Conservation (phyloP, 495 filamentous ascomycete genomes). For the Xylaria curta region DNA sequence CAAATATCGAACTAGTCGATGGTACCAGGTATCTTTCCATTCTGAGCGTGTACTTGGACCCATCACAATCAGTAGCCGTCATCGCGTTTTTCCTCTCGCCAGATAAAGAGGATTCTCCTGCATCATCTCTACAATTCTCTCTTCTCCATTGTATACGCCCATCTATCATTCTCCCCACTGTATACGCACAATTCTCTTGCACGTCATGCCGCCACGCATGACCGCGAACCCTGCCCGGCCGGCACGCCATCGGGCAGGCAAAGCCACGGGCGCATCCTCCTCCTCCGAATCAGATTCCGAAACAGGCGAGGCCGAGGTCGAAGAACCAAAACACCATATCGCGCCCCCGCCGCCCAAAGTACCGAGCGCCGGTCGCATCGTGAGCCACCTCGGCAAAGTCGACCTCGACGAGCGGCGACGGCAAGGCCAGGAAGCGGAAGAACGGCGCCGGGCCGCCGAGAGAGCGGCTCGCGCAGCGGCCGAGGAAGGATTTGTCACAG, state of each 20-base stretch:
- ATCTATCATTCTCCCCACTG: too few relatives aligned
- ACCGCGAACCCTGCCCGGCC: conserved; percentile 88
- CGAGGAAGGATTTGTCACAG: conserved; percentile 81
- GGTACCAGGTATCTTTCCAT: too few relatives aligned
- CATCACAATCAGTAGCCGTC: too few relatives aligned
- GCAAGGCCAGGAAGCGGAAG: conserved; percentile 44
- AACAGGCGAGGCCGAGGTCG: conserved; percentile 57
- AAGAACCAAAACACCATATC: conserved; percentile 43
- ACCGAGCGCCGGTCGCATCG: conserved; percentile 62
- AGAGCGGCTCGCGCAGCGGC: conserved; percentile 56
- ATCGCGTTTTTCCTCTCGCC: too few relatives aligned
- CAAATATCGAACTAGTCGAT: too few relatives aligned
- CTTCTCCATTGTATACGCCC: too few relatives aligned
- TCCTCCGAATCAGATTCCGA: conserved; percentile 69
- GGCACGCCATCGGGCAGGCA: conserved; percentile 85
- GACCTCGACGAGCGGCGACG: conserved; percentile 63
- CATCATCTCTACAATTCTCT: too few relatives aligned
- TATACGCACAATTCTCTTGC: too few relatives aligned
- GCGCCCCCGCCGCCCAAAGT: conserved; percentile 67
- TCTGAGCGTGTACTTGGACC: too few relatives aligned
- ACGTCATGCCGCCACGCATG: conserved; percentile 85
- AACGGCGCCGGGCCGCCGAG: conserved; percentile 49
- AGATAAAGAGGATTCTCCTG: too few relatives aligned
- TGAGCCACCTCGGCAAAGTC: conserved; percentile 68
- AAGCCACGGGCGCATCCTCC: conserved; percentile 70